These are phyloP conservation scores for Nothopassalora personata DNA, from an alignment of 2,329 filamentous ascomycete species.

Conservation along the genomic window DNA sequence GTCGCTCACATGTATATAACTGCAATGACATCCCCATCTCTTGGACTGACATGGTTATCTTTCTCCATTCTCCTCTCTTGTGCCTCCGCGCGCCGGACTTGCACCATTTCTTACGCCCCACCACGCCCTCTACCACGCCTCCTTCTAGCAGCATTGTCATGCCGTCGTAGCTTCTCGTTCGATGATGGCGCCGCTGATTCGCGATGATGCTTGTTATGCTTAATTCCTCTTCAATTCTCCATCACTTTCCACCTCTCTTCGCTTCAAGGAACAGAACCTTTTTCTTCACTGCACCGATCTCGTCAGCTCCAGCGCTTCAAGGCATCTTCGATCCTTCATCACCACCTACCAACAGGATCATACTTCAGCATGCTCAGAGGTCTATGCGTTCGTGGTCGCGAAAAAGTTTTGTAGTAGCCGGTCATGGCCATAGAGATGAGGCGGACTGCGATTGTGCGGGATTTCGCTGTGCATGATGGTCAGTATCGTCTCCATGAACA, in stretches of 20 bases:
- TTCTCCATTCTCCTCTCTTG: neutral
- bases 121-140: neutral
- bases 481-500: too few relatives aligned
- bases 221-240: neutral
- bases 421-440: conserved; percentile 98
- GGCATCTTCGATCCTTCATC: neutral
- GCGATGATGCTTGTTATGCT: neutral
- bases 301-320: neutral
- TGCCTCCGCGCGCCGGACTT: neutral
- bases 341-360: conserved; percentile 74
- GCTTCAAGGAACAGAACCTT: conserved; percentile 94
- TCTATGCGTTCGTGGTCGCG: conserved; percentile 70
- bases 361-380: conserved; percentile 98
- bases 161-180: neutral
- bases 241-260: conserved; percentile 61
- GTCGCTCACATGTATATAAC: neutral
- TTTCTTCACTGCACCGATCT: conserved; percentile 64
- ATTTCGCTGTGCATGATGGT: conserved; percentile 59
- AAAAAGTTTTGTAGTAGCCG: conserved; percentile 90
- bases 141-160: neutral
- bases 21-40: neutral
- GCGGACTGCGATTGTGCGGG: conserved; percentile 86
- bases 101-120: neutral
- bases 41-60: neutral
- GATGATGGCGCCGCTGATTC: neutral